Conservation (phyloP, 257 asterid genomes). For the Capsicum baccatum region DNA sequence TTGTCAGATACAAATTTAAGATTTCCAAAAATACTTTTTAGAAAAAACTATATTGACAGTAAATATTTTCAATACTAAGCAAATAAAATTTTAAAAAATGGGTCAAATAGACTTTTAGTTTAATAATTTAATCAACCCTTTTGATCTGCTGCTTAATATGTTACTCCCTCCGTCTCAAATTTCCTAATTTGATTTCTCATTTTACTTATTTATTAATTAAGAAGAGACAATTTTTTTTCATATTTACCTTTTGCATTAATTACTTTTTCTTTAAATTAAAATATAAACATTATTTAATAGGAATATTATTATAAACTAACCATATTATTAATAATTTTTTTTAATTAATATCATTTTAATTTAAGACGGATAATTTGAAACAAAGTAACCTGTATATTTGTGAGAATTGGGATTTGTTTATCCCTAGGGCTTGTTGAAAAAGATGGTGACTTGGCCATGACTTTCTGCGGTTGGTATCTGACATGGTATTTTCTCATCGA, state of each 20-base stretch:
- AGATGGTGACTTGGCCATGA: constrained; percentile 34
- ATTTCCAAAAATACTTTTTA: background rate
- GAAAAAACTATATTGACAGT: background rate
- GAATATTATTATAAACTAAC: no score
- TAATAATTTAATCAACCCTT: background rate
- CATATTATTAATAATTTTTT: no score
- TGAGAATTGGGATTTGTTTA: constrained; percentile 24
- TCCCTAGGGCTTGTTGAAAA: constrained; percentile 51
- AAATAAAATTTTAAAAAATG: background rate
- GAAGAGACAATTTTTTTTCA: no score
- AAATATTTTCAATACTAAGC: no score
- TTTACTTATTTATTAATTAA: no score
- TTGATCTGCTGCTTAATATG: background rate
- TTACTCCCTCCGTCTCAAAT: no score
- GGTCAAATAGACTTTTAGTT: background rate
- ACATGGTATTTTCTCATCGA: constrained; percentile 38
- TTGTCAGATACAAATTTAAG: background rate
- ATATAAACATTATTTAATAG: no score
- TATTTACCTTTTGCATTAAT: no score
- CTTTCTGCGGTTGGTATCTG: constrained; percentile 29
- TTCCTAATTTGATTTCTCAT: no score
- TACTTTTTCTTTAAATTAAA: no score
- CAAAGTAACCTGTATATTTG: background rate
- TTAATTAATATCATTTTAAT: no score
- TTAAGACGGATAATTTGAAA: no score